phyloP scores from a whole-genome alignment of 2,329 filamentous ascomycete species.

The Hypomyces rosellus region DNA sequence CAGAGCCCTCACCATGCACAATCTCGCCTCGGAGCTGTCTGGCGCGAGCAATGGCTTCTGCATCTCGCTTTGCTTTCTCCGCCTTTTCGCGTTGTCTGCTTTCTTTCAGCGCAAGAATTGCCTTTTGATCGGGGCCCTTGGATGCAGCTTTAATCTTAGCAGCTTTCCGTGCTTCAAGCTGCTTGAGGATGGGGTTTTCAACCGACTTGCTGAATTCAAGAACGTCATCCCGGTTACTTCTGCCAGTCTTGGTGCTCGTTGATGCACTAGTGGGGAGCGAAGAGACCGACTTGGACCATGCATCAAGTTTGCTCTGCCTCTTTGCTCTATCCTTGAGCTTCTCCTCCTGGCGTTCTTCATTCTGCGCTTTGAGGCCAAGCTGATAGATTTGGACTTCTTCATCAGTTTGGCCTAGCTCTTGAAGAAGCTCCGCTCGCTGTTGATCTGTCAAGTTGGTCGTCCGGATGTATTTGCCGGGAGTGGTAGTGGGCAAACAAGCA shows the following conservation, averaged over 20 bases:
- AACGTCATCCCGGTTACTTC: conserved; percentile 41
- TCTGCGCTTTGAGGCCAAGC: conserved; percentile 26
- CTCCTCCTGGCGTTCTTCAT: conserved; percentile 14
- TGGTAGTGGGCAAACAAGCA: conserved; percentile 54
- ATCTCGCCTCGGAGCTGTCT: conserved; percentile 39
- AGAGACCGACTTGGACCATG: conserved; percentile 50
- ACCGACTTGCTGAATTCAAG: conserved; percentile 40
- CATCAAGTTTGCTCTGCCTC: conserved; percentile 55
- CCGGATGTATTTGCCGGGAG: conserved; percentile 49
- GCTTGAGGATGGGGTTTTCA: conserved; percentile 42
- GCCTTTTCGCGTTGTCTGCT: conserved; percentile 70
- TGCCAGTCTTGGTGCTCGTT: conserved; percentile 11
- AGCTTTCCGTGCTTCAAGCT: conserved; percentile 35
- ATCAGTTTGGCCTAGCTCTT: conserved; percentile 54
- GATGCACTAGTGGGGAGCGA: conserved; percentile 16
- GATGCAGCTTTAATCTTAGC: conserved; percentile 20
- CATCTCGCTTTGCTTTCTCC: conserved; percentile 65
- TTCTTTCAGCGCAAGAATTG: conserved; percentile 52
- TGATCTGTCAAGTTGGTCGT: conserved; percentile 75
- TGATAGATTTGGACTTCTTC: conserved; percentile 47
- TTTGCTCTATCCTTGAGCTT: conserved; percentile 34
- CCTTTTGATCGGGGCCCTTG: conserved; percentile 30
- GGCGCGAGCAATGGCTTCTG: conserved; percentile 63
- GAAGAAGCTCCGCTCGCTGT: conserved; percentile 76
- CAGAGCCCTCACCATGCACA: conserved; percentile 66